Base-by-base conservation (phyloP, 2,329 filamentous ascomycete species). In the Coniochaeta hoffmannii region DNA sequence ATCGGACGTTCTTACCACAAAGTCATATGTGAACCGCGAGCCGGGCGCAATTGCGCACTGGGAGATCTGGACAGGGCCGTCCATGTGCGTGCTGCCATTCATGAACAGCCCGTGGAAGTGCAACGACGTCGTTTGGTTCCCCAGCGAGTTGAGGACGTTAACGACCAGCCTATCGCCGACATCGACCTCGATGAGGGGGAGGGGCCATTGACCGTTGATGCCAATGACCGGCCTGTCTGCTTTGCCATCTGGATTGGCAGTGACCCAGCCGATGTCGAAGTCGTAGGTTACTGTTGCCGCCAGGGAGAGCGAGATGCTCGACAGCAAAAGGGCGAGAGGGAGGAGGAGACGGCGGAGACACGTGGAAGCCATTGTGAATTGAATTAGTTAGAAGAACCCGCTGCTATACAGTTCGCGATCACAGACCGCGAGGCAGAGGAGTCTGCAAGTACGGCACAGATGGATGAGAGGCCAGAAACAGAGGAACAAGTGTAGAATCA, bases 151-250 rank as follows among this genome's bases (percentile, higher is more conserved):
- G 58, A 75, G 69, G 44, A 81, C 74, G 55, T 83, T 82, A 58
- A 87, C 71, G 57, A 86, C 65, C 53, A 87, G 61, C 22, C 72
- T 76, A 64, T 89, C 86, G 56, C 86, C 86, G 52, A 84, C 72
- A 50, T 77, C 78, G 35, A 80, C 85, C 53, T 80, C 76, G 56
- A 90, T 85, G 26, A 71, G 69, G 1, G 89, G 89, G 53, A 88
- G 78, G 1, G 89, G 89, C 86, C 88, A 90, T 71, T 85, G 68
- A 4, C 81, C 82, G 64, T 94, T 93, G 72, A 94, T 87, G 49
- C 87, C 88, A 65, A 93, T 89, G 3, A 81, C 80, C n/a, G 83
- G 78, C 31, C 88, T 79, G 36, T 80, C 75, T 57, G 78, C 78
- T 8, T 77, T 73, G 22, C 84, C 85, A 71, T 93, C 89, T 0